Evolutionary conservation across 2,329 filamentous ascomycete species (phyloP), one percentile per base, ranked within the genome.

Genomic region (Diplodia corticola): DNA sequence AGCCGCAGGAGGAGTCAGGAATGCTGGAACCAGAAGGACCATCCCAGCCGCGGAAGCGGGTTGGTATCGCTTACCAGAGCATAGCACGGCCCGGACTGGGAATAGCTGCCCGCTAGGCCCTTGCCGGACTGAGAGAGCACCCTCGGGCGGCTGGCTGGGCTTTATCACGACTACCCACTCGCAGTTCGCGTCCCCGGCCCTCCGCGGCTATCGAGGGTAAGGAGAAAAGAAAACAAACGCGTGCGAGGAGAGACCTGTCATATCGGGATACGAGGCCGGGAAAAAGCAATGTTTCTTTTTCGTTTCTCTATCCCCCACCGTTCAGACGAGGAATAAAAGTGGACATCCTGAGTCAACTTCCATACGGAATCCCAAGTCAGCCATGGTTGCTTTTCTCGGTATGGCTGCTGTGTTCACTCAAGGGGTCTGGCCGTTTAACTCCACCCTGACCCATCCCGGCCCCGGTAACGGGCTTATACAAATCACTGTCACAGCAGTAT

Each of bases 21-120:
- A 15, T 20, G 22, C 48, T 50, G 48, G 48, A 15, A 50, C 48
- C 24, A 50, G 26, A 53, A 30, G 26, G 49, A 28, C 40, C 33
- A 26, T 35, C 54, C 28, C 35, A 17, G 35, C 35, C 54, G 54
- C 54, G 54, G 54, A 59, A 59, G 35, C 54, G 54, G 54, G 35
- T 17, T 37, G 12, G 50, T 53, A 50, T 50, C 48, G 48, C 48
- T 50, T 50, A 12, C 26, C 48, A 44, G 37, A 44, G 37, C 37
- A 20, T n/a, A 44, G n/a, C 37, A n/a, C 17, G 10, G 10, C 9
- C 40, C 10, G n/a, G 17, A 44, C 6, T 44, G 7, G n/a, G n/a
- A 50, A 26, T 53, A n/a, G n/a, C 17, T 30, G 37, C 28, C 51
- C 51, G 22, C 28, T 37, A 37, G 20, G 17, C 28, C 51, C 6